These are phyloP conservation scores for Alternaria ventricosa DNA, from an alignment of 2,329 filamentous ascomycete species.

Conservation along the genomic window DNA sequence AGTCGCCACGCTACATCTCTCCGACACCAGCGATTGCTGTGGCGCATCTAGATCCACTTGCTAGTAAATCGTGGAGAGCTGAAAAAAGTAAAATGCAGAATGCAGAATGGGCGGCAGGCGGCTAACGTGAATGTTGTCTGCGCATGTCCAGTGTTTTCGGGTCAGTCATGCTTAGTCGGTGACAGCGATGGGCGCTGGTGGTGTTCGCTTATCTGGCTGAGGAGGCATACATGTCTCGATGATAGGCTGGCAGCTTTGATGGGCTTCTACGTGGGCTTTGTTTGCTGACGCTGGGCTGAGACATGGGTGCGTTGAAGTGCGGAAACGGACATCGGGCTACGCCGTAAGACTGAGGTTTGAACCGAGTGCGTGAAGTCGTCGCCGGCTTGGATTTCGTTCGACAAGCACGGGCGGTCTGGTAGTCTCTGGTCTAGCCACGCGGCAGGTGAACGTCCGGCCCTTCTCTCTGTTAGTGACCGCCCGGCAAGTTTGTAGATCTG, in stretches of 20 bases:
- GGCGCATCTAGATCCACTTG: background rate
- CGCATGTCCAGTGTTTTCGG: background rate
- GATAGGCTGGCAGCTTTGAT: background rate
- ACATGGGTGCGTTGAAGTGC: background rate
- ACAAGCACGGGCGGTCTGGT: background rate
- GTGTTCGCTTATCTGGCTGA: background rate
- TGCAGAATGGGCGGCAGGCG: background rate
- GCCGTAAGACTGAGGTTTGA: background rate
- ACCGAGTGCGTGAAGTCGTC: background rate
- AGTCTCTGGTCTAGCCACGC: background rate
- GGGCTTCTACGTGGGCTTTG: background rate
- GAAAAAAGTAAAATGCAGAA: background rate
- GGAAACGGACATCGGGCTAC: background rate
- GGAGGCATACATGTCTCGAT: background rate
- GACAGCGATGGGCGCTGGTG: background rate
- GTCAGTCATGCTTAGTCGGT: background rate
- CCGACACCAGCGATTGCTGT: background rate
- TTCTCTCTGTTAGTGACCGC: background rate
- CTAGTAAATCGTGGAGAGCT: conserved; percentile 4
- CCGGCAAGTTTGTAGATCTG: background rate
- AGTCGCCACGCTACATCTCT: background rate
- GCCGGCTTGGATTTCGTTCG: background rate
- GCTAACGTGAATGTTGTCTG: background rate
- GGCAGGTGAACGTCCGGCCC: background rate
- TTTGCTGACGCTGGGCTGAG: background rate